These are phyloP conservation scores for Tylopilus plumbeoviolaceoides DNA, from an alignment of 768 basidiomycete species.

Conservation along the genomic window DNA sequence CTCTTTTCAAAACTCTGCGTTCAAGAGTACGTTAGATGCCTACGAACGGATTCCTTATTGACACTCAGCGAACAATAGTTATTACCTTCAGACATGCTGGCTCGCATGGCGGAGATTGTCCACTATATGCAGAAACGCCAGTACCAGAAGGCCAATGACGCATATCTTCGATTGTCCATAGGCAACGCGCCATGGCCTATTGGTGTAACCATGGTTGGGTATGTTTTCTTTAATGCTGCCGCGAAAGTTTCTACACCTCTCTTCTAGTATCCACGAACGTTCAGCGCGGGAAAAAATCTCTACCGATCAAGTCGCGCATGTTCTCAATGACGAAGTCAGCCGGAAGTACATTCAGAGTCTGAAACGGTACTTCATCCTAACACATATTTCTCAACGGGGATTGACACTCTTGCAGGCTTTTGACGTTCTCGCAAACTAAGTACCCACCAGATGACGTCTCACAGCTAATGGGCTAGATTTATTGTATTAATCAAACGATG, in stretches of 20 bases:
- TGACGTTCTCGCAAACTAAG: constrained; percentile 95
- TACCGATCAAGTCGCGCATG: constrained; percentile 95
- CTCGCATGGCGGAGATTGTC: constrained; percentile 87
- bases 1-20: constrained; percentile 86
- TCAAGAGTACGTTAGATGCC: constrained; percentile 62
- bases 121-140: constrained; percentile 95
- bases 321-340: constrained; percentile 97
- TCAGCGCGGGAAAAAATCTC: constrained; percentile 98
- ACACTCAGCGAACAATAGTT: constrained; percentile 41
- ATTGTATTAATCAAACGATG: neutral
- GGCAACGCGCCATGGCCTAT: constrained; percentile 99
- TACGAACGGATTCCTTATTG: neutral
- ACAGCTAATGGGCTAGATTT: constrained; percentile 78
- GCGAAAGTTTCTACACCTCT: neutral
- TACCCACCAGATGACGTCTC: constrained; percentile 92
- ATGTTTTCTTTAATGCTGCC: constrained; percentile 25
- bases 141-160: constrained; percentile 95
- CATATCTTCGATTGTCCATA: constrained; percentile 94
- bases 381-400: neutral
- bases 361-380: constrained; percentile 63
- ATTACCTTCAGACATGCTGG: constrained; percentile 79
- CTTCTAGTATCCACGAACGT: constrained; percentile 86
- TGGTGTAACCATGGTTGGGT: constrained; percentile 99
- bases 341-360: constrained; percentile 98
- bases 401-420: constrained; percentile 49